These are phyloP conservation scores for Hydnomerulius pinastri DNA, from an alignment of 768 basidiomycete genomes.

Conservation along the genomic window DNA sequence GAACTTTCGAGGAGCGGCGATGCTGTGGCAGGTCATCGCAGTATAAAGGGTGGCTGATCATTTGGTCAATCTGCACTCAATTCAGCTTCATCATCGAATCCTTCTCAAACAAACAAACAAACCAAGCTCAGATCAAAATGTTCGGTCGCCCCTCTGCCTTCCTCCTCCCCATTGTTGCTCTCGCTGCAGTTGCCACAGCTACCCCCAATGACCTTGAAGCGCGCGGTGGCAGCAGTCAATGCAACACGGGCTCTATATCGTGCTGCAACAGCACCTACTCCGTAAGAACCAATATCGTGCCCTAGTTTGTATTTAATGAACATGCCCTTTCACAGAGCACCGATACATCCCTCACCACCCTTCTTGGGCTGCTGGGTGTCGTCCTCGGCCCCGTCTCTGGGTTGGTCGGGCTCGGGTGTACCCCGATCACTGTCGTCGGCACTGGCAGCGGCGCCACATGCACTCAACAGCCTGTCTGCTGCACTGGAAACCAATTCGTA, in stretches of 20 bases:
- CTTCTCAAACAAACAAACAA: neutral
- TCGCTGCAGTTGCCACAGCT: conserved; percentile 10
- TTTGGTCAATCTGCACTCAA: neutral
- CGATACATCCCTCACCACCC: neutral
- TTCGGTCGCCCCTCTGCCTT: conserved; percentile 4
- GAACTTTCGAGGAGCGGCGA: too few species aligned
- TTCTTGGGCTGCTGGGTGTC: neutral
- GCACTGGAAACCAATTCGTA: conserved; percentile 44
- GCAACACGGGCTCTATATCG: conserved; percentile 41
- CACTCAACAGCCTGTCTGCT: conserved; percentile 44
- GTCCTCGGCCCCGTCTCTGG: neutral
- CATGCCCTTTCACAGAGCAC: neutral
- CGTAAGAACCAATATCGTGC: too few species aligned
- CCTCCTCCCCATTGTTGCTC: conserved; percentile 6
- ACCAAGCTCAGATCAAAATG: neutral
- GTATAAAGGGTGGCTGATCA: neutral
- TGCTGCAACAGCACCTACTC: conserved; percentile 4
- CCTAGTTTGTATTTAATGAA: too few species aligned
- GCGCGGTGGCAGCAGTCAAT: conserved; percentile 21
- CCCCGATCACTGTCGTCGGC: conserved; percentile 34
- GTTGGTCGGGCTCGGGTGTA: conserved; percentile 38
- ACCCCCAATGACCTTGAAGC: conserved; percentile 3
- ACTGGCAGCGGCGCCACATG: conserved; percentile 29
- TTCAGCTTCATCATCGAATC: neutral
- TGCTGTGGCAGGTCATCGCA: too few species aligned